Evolutionary conservation across 768 basidiomycete genomes (phyloP), one percentile per base, ranked within the genome.

Genomic region (Cyathus striatus): DNA sequence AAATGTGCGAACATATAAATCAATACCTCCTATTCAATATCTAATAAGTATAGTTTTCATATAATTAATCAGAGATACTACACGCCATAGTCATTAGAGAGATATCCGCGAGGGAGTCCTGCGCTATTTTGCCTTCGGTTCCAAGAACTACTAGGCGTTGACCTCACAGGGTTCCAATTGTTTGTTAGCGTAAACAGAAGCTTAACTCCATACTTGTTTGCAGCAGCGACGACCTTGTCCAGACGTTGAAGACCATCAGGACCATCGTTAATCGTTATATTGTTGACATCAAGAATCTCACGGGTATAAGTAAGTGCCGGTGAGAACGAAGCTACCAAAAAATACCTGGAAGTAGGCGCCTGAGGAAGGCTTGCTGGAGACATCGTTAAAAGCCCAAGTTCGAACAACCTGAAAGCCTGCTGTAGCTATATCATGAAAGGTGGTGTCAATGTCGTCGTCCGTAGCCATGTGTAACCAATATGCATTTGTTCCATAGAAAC

Each of bases 331-430:
- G 16, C 62, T 58, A 2, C 62, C 60, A 32, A 82, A n/a, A n/a
- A n/a, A n/a, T n/a, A n/a, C n/a, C n/a, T n/a, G n/a, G n/a, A n/a
- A n/a, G n/a, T n/a, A n/a, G n/a, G n/a, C 79, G 48, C 80, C 78
- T 78, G 33, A 36, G 36, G 48, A 36, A 13, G 55, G 23, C 23
- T 18, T 27, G 10, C 25, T 25, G 38, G 23, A 17, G 55, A 26
- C 27, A 75, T 81, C 84, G 59, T 86, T 85, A 59, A 86, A 86
- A 13, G 73, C 85, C 85, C 85, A 87, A 3, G 77, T 66, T 34
- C 83, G 70, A 22, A 86, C 74, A 17, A 81, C 81, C 27, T 64
- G 76, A 49, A 81, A 69, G 6, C 78, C 79, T 12, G 65, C 57
- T 2, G 70, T 66, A 13, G 76, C 72, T 42, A 87, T 82, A 47